Conservation (phyloP, 2,329 filamentous ascomycete genomes). For the Pseudogymnoascus sp. region DNA sequence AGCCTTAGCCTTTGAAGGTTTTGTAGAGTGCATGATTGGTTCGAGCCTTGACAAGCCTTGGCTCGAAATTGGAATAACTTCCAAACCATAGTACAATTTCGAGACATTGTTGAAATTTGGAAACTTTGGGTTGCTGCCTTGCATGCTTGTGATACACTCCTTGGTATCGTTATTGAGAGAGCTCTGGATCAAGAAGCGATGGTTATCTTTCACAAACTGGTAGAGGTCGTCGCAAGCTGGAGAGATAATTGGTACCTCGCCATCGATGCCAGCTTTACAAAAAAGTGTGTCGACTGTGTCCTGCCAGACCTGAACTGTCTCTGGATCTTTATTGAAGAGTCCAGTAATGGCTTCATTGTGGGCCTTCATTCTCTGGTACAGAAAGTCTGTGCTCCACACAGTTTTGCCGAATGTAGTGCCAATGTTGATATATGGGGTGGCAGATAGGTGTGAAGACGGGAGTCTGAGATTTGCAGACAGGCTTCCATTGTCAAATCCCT, state of each 20-base stretch:
- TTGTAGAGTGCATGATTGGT: background rate
- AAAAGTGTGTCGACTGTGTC: background rate
- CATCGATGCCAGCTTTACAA: background rate
- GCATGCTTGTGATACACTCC: background rate
- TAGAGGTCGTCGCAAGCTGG: background rate
- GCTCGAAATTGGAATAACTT: background rate
- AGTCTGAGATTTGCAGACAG: background rate
- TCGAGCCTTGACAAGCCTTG: background rate
- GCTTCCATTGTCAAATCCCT: background rate
- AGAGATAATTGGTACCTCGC: background rate
- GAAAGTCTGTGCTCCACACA: background rate
- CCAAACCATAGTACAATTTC: background rate
- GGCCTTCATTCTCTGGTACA: background rate
- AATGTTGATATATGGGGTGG: background rate
- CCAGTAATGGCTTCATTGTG: background rate
- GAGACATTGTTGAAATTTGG: background rate
- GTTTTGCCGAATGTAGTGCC: slow-evolving; percentile 2
- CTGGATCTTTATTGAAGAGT: background rate
- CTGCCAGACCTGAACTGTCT: background rate
- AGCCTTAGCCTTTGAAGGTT: background rate
- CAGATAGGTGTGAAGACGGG: background rate
- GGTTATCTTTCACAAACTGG: background rate
- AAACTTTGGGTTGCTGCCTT: background rate
- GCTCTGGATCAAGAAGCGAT: background rate
- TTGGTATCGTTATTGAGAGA: background rate